Evolutionary conservation across 1,139 yeast genomes (phyloP).

Genomic region (Chernovozyma aurita): DNA sequence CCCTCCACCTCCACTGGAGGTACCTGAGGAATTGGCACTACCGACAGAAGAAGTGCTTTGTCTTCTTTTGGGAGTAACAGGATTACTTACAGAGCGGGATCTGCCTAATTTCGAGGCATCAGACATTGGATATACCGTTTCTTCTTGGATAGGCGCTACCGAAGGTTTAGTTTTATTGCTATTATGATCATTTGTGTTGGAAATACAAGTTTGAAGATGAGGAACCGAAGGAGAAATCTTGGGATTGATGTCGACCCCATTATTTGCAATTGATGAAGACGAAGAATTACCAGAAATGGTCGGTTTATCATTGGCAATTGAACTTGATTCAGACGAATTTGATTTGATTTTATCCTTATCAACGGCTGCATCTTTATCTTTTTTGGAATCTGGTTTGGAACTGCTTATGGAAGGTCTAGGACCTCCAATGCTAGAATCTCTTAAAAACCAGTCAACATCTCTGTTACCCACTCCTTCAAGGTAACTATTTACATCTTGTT

Average conservation of each 20-base stretch:
- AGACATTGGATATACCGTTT: constrained; percentile 12
- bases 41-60: constrained; percentile 16
- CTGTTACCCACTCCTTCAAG: constrained; percentile 27
- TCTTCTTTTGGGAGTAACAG: constrained; percentile 10
- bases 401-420: background rate
- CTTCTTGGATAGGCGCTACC: constrained; percentile 32
- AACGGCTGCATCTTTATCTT: background rate
- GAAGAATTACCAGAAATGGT: background rate
- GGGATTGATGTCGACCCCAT: background rate
- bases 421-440: constrained; percentile 21
- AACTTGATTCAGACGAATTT: constrained; percentile 12
- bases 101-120: background rate
- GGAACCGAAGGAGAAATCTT: constrained; percentile 16
- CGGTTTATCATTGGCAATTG: constrained; percentile 1
- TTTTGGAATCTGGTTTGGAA: background rate
- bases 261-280: background rate
- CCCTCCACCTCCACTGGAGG: constrained; percentile 19
- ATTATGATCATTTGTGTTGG: constrained; percentile 31
- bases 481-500: constrained; percentile 16
- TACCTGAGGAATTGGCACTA: constrained; percentile 9
- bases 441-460: constrained; percentile 49
- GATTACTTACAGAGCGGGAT: constrained; percentile 3
- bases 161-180: constrained; percentile 32
- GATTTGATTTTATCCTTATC: constrained; percentile 35
- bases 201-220: constrained; percentile 27